phyloP scores from a whole-genome alignment of 2,329 filamentous ascomycete species.

The Trichoderma simmonsii region DNA sequence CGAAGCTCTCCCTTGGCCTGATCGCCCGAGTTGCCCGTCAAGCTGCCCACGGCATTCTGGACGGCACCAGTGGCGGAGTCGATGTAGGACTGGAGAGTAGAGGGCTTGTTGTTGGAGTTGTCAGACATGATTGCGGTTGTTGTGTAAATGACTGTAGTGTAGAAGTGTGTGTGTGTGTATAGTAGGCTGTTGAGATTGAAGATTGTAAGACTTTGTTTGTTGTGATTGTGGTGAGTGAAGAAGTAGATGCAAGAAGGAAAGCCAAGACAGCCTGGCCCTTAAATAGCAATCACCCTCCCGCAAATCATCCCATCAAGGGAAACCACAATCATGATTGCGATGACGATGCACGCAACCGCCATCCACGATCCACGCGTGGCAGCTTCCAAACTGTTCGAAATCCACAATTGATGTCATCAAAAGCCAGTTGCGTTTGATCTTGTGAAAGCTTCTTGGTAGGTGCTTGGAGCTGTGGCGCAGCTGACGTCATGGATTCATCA shows the following conservation, averaged over 20 bases:
- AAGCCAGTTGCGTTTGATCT: background rate
- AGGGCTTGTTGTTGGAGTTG: constrained; percentile 41
- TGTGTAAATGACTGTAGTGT: background rate
- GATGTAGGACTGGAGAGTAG: constrained; percentile 75
- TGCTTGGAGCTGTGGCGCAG: constrained; percentile 2
- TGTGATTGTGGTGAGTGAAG: background rate
- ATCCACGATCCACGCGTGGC: background rate
- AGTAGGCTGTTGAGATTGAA: background rate
- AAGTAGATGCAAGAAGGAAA: background rate
- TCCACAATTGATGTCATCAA: constrained; percentile 12
- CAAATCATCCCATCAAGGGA: background rate
- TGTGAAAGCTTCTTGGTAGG: constrained; percentile 1
- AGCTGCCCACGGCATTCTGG: constrained; percentile 66
- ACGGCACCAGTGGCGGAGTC: constrained; percentile 70
- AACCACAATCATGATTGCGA: background rate
- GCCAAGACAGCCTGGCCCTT: background rate
- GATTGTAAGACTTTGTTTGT: background rate
- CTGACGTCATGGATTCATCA: constrained; percentile 14
- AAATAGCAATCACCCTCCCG: background rate
- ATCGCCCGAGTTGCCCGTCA: constrained; percentile 71
- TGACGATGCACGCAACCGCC: constrained; percentile 2
- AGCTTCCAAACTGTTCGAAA: background rate
- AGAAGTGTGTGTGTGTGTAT: background rate
- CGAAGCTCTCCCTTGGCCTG: constrained; percentile 62
- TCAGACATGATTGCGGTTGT: constrained; percentile 29